phyloP scores from a whole-genome alignment of 495 filamentous ascomycete genomes.

The Neurospora sp. region DNA sequence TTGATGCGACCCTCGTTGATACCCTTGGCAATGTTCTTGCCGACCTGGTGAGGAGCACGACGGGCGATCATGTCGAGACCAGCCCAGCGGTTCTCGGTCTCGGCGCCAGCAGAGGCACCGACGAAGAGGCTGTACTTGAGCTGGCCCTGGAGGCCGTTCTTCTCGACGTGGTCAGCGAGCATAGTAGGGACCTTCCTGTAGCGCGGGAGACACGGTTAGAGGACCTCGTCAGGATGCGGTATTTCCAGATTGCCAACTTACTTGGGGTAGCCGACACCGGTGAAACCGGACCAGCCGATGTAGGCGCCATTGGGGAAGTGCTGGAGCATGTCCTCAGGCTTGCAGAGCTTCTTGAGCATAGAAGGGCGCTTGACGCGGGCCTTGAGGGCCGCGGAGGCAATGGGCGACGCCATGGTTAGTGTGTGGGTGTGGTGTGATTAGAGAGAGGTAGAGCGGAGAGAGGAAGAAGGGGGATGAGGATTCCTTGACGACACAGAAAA shows the following conservation, averaged over 20 bases:
- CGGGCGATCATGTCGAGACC: constrained; percentile 80
- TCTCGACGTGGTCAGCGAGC: constrained; percentile 81
- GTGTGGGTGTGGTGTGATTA: background rate
- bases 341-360: constrained; percentile 69
- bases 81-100: constrained; percentile 90
- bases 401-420: constrained; percentile 29
- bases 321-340: constrained; percentile 67
- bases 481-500: background rate
- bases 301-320: constrained; percentile 75
- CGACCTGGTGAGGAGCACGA: constrained; percentile 78
- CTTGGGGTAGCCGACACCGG: constrained; percentile 86
- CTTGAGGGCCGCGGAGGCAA: constrained; percentile 65
- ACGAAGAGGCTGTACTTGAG: constrained; percentile 81
- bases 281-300: constrained; percentile 87
- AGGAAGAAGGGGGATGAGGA: background rate
- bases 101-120: constrained; percentile 77
- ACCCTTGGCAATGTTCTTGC: constrained; percentile 82
- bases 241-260: constrained; percentile 28
- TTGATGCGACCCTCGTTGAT: constrained; percentile 85
- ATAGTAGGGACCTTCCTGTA: constrained; percentile 71
- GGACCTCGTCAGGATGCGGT: background rate
- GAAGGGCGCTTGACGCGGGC: constrained; percentile 65
- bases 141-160: constrained; percentile 76
- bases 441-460: background rate
- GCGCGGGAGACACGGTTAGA: constrained; percentile 1